Conservation (phyloP, 768 basidiomycete genomes). For the Calocera cornea region DNA sequence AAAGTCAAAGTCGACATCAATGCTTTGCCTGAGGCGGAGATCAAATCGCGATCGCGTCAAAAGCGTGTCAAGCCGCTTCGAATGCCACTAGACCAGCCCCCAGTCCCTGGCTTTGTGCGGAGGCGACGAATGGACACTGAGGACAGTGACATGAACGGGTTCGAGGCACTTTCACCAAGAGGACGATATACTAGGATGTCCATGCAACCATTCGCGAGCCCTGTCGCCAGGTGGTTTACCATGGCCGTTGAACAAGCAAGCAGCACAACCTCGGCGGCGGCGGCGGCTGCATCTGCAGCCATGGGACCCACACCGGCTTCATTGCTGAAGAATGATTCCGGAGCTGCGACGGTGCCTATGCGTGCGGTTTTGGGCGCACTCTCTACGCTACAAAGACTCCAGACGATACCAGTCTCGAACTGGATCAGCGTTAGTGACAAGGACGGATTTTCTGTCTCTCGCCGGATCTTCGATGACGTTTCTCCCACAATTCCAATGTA, state of each 20-base stretch:
- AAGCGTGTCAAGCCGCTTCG: conserved; percentile 77
- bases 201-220: conserved; percentile 38
- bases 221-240: conserved; percentile 58
- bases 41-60: conserved; percentile 65
- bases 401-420: conserved; percentile 39
- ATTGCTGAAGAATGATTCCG: not conserved
- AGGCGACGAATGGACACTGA: conserved; percentile 52
- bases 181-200: conserved; percentile 4
- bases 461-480: conserved; percentile 60
- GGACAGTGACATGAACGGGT: conserved; percentile 28
- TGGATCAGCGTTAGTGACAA: conserved; percentile 73
- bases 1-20: conserved; percentile 76
- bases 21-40: conserved; percentile 73
- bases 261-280: conserved; percentile 59
- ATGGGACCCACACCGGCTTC: conserved; percentile 16
- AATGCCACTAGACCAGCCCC: conserved; percentile 88
- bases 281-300: conserved; percentile 55
- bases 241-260: conserved; percentile 63
- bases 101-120: conserved; percentile 57
- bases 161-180: conserved; percentile 28
- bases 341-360: conserved; percentile 53
- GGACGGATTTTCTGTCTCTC: conserved; percentile 53
- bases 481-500: conserved; percentile 73
- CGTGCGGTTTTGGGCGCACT: conserved; percentile 73
- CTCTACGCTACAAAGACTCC: conserved; percentile 61